Evolutionary conservation across 2,329 filamentous ascomycete genomes (phyloP), one percentile per base, ranked within the genome.

Genomic region (Penicillium sp.): DNA sequence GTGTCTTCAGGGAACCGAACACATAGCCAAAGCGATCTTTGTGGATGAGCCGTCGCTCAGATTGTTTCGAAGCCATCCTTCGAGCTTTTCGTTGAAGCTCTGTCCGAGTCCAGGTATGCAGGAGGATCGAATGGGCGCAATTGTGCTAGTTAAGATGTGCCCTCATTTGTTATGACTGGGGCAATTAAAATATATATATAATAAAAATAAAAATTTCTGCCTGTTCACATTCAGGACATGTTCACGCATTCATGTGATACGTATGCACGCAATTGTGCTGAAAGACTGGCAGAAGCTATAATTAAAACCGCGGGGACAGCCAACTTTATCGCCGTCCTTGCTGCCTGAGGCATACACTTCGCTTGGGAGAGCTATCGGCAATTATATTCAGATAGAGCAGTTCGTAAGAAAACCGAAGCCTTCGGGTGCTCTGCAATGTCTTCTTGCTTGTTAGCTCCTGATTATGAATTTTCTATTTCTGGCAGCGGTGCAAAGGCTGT

Each of bases 21-120:
- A 86, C 81, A 38, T 75, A 71, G 2, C 85, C 77, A 66, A 95
- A 90, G 55, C 82, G 80, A 51, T 90, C 85, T 69, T 90, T 91
- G 23, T 84, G 68, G 28, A 79, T 69, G 45, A 73, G 66, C 30
- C 72, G 68, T 23, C 73, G 73, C 42, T 75, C 73, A 50, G 71
- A 67, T 52, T 68, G 69, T 43, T 71, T 59, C 45, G 67, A 63
- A n/a, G 67, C 71, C 75, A 77, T 77, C 53, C 38, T 49, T 30
- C 18, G 16, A 47, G 52, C 20, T 47, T 18, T 5, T 3, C n/a
- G n/a, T n/a, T n/a, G n/a, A n/a, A n/a, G n/a, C n/a, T n/a, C n/a
- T n/a, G n/a, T n/a, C n/a, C n/a, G n/a, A n/a, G n/a, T n/a, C n/a
- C n/a, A n/a, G 35, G 7, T 11, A 6, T 40, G 50, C 24, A 21